phyloP scores from a whole-genome alignment of 192 early-diverging fungal species.

The Gigaspora rosea region DNA sequence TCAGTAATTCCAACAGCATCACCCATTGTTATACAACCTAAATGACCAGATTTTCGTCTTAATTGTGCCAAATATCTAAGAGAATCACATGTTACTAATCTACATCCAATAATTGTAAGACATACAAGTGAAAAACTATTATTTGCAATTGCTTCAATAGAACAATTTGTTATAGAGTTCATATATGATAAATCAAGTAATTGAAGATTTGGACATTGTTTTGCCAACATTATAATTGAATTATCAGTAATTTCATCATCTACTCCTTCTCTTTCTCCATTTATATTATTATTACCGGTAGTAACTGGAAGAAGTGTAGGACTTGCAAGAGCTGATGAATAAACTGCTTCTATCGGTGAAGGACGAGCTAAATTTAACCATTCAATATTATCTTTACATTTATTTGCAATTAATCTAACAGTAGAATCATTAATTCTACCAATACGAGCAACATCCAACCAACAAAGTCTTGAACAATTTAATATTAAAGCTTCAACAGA shows the following conservation, averaged over 20 bases:
- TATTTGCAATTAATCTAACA: constrained; percentile 29
- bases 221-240: constrained; percentile 33
- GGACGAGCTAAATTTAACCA: constrained; percentile 43
- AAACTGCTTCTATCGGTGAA: constrained; percentile 24
- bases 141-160: constrained; percentile 41
- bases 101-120: constrained; percentile 47
- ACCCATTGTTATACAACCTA: constrained; percentile 50
- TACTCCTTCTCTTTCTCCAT: background rate
- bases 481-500: constrained; percentile 32
- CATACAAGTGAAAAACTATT: constrained; percentile 39
- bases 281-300: background rate
- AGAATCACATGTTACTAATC: constrained; percentile 41
- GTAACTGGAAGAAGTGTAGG: background rate
- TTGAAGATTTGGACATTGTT: constrained; percentile 40
- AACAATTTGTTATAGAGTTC: constrained; percentile 33
- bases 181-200: constrained; percentile 47
- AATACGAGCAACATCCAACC: constrained; percentile 47
- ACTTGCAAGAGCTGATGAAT: background rate
- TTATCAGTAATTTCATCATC: constrained; percentile 35
- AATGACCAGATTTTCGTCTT: constrained; percentile 35
- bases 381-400: constrained; percentile 36
- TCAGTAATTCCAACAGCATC: constrained; percentile 47
- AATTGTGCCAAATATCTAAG: constrained; percentile 36
- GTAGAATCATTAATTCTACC: constrained; percentile 35
- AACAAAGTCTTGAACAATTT: constrained; percentile 38